Evolutionary conservation across 2,329 filamentous ascomycete species (phyloP), one percentile per base, ranked within the genome.

Genomic region (Scedosporium apiospermum): DNA sequence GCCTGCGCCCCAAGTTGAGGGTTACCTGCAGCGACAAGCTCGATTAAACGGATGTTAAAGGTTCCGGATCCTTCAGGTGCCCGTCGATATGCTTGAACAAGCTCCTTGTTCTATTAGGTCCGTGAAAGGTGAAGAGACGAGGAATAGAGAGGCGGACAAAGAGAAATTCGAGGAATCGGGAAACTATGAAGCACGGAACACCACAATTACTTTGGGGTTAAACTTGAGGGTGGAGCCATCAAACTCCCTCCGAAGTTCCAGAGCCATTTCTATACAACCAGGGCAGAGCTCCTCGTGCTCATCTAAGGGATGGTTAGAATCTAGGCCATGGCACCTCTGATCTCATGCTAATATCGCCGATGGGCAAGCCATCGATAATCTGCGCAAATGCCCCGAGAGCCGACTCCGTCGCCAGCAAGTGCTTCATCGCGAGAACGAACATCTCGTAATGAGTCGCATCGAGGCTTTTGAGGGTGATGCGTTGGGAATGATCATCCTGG

Each of bases 11-110:
- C 72, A 7, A 74, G 69, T 6, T 73, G 62, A 55, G 75, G 72
- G 3, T 71, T 57, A 1, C 68, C 64, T 27, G 68, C 38, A 0
- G 70, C 71, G 4, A 70, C 63, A 2, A 75, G 46, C 60, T 75
- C 73, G 6, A 75, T 69, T 3, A 75, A 65, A 0, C 68, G 64
- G 16, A 66, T 67, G 0, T 70, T 64, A 57, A 73, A 76, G 0
- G 65, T 62, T 12, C 63, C 55, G 6, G 71, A 72, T 3, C 65
- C 68, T 1, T 58, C 66, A 1, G 66, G 57, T 0, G 71, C 66
- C 9, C 67, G 65, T 23, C 66, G 65, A 62, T 67, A 74, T 0
- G 63, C 66, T 42, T 63, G 27, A 2, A 73, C 21, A 21, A 69
- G 63, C n/a, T n/a, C n/a, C n/a, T n/a, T n/a, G n/a, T n/a, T n/a